Conservation (phyloP, 2,329 filamentous ascomycete genomes). For the Endoconidiophora polonica region DNA sequence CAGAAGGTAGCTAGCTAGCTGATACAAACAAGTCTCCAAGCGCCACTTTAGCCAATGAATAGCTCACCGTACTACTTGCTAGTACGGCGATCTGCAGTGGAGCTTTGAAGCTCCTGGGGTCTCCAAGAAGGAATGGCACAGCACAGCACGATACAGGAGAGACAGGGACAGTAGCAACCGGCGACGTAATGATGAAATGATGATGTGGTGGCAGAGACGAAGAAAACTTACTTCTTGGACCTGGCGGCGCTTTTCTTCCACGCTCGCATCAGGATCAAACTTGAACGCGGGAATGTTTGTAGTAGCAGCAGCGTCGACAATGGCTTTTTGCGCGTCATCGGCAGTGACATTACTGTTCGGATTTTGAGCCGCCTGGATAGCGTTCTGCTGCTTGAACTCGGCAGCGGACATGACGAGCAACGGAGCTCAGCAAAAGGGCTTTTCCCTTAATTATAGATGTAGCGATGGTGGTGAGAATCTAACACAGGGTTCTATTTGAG, state of each 20-base stretch:
- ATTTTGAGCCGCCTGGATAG: conserved; percentile 59
- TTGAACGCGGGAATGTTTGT: conserved; percentile 66
- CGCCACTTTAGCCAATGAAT: too few relatives aligned
- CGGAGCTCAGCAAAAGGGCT: conserved; percentile 5
- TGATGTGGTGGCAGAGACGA: too few relatives aligned
- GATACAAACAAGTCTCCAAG: too few relatives aligned
- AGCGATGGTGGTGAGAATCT: neutral
- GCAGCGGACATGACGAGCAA: conserved; percentile 18
- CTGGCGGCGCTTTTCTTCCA: conserved; percentile 71
- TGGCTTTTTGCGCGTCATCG: conserved; percentile 52
- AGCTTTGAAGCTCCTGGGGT: too few relatives aligned
- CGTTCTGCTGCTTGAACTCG: conserved; percentile 71
- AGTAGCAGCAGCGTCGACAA: conserved; percentile 62
- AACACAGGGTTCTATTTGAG: neutral
- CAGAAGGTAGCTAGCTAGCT: too few relatives aligned
- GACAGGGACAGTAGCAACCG: too few relatives aligned
- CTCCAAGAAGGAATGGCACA: too few relatives aligned
- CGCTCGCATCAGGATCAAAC: conserved; percentile 72
- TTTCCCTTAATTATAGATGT: conserved; percentile 5
- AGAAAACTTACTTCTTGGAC: conserved; percentile 49
- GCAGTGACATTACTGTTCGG: conserved; percentile 50
- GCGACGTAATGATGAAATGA: neutral
- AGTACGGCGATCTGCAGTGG: too few relatives aligned
- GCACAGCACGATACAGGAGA: too few relatives aligned
- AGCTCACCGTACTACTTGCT: too few relatives aligned